Base-by-base conservation (phyloP, 2,329 filamentous ascomycete genomes). In the Parasarocladium wereldwijsianum region DNA sequence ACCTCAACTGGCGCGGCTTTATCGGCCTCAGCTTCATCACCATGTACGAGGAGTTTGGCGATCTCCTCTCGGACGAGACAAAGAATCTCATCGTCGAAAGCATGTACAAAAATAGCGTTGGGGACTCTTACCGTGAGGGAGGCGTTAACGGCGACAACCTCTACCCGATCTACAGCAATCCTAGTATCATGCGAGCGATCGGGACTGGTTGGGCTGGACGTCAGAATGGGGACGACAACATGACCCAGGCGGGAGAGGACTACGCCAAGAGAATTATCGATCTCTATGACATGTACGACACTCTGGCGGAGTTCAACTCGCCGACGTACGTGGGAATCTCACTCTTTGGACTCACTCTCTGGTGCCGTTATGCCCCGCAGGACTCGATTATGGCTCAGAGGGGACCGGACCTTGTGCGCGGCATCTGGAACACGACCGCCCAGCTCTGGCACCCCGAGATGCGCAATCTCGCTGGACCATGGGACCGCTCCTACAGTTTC, bases 1-100 rank as follows among this genome's bases (percentile, higher is more conserved):
- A 76, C 38, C 69, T 70, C 2, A 76, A 76, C 37, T 76, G 70
- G 70, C 55, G 71, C 28, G 70, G 70, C 1, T 76, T 76, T 34
- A 57, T 76, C 19, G 67, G 68, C 8, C 71, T 66, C 0, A 61
- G 66, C 0, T 57, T 76, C n/a, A 61, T 76, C 17, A 50, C 74
- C 20, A 63, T 63, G 16, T 52, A 72, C 14, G 70, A 76, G 42
- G 70, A 76, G 37, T 76, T 68, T 32, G 44, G 55, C 0, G 44
- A 62, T 33, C 51, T 74, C 1, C 36, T 64, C 3, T 51, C 45
- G 27, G 36, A 45, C 29, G 30, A 40, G 3, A 52, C 53, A 0
- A 47, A 56, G 27, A 33, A 43, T 0, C 51, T 63, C 11, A 66
- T 77, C 32, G 43, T 71, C 0, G 54, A 64, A 20, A 67, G 62